Base-by-base conservation (phyloP, 1,284 basidiomycete species). In the Trametes hirsuta region DNA sequence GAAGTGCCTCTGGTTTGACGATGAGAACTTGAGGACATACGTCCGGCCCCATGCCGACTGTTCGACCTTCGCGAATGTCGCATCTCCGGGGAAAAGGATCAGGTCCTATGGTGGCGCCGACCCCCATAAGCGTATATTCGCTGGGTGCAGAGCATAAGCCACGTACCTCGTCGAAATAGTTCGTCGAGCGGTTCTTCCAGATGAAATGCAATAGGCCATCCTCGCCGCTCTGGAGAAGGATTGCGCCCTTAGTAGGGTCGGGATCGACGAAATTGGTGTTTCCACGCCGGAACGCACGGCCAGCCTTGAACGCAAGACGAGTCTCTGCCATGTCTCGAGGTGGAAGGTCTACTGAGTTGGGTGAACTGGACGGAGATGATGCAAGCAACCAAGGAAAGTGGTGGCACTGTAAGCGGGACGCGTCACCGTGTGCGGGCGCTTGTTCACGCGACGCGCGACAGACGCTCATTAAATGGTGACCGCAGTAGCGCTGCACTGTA, bases 11-110 rank as follows among this genome's bases (percentile, higher is more conserved):
- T 92, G 88, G 68, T 90, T 81, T 15, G 91, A 93, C 6, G 89
- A 91, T 1, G 86, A 85, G 76, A 93, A 93, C 73, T 88, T 91
- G 68, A 93, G 84, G 59, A 92, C 88, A 69, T 88, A 93, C 4
- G 87, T 84, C 60, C 91, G 79, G 15, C 88, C 89, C 56, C 77
- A 76, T 3, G 79, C 69, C 1, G 84, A 81, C 68, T 90, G 82
- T 2, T 82, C 63, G 11, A 93, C 86, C 72, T 86, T 88, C 59
- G 79, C 78, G 69, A 94, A 91, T 1, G 79, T 81, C n/a, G 91
- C 91, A 73, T 94, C 91, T 2, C 83, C 81, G 1, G 90, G 89
- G 70, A 93, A 90, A 42, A 93, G 75, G 63, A 93, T 91, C 50
- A 93, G 75, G 67, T 94, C 91, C 84, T 90, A 63, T 6, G 63